Conservation (phyloP, 2,329 filamentous ascomycete genomes). For the Paraconiothyrium sp. region DNA sequence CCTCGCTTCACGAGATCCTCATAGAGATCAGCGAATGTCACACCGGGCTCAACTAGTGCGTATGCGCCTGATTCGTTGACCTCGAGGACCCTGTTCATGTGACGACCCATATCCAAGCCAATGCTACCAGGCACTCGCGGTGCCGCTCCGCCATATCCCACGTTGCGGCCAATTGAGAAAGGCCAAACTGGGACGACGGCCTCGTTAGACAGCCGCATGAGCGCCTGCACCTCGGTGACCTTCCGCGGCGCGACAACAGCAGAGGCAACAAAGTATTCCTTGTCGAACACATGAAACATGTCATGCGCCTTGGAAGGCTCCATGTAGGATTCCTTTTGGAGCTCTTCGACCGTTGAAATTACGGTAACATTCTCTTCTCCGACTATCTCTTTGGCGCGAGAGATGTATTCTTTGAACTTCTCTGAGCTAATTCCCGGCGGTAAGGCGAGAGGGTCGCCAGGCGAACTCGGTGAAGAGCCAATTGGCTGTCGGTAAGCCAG, state of each 20-base stretch:
- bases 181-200: constrained; percentile 44
- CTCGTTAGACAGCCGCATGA: constrained; percentile 42
- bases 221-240: not conserved
- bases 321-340: not conserved
- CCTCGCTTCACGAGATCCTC: constrained; percentile 52
- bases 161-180: constrained; percentile 54
- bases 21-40: constrained; percentile 58
- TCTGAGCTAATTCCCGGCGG: not conserved
- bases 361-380: not conserved
- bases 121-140: constrained; percentile 57
- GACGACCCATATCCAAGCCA: constrained; percentile 54
- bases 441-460: not conserved
- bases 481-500: not conserved
- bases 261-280: not conserved
- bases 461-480: not conserved
- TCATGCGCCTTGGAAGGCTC: not conserved
- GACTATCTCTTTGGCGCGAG: not conserved
- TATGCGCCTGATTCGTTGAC: constrained; percentile 51
- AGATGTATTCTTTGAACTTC: not conserved
- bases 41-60: constrained; percentile 56
- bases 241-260: not conserved
- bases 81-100: constrained; percentile 54
- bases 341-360: not conserved
- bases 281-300: not conserved
- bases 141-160: constrained; percentile 60